Evolutionary conservation across 805 yeast genomes (phyloP).

Genomic region (Zygoascus flipseniorum): DNA sequence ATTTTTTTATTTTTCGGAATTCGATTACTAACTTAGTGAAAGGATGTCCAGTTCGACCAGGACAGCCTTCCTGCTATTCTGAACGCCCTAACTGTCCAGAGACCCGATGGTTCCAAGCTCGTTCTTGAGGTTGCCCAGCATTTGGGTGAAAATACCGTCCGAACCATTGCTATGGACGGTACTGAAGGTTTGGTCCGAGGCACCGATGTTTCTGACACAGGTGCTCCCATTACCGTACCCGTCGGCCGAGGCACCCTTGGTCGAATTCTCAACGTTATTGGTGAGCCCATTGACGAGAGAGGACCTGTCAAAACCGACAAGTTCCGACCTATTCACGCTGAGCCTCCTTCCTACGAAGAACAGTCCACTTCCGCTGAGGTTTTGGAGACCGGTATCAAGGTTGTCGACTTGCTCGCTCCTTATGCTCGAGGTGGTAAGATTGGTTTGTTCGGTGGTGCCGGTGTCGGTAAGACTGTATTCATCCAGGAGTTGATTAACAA

Average conservation of each 20-base stretch:
- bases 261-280: slow-evolving; percentile 93
- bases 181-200: slow-evolving; percentile 99
- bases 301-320: slow-evolving; percentile 92
- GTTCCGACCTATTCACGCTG: slow-evolving; percentile 98
- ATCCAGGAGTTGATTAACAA: slow-evolving; percentile 99
- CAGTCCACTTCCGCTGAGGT: slow-evolving; percentile 98
- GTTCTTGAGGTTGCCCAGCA: slow-evolving; percentile 99
- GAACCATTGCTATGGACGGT: slow-evolving; percentile 99
- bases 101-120: slow-evolving; percentile 62
- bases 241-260: slow-evolving; percentile 99
- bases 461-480: slow-evolving; percentile 99
- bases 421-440: slow-evolving; percentile 99
- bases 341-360: slow-evolving; percentile 92
- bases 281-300: slow-evolving; percentile 99
- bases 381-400: slow-evolving; percentile 99
- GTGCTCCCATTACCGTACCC: slow-evolving; percentile 97
- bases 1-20: no score
- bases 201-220: slow-evolving; percentile 83
- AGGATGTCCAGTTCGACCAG: slow-evolving; percentile 92
- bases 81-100: slow-evolving; percentile 88
- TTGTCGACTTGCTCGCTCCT: slow-evolving; percentile 97
- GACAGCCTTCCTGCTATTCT: slow-evolving; percentile 95
- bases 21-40: neutral
- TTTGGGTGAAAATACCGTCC: slow-evolving; percentile 99
- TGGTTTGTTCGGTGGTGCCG: slow-evolving; percentile 99